Conservation (phyloP, 306 rosid genomes). For the Malus asiatica region DNA sequence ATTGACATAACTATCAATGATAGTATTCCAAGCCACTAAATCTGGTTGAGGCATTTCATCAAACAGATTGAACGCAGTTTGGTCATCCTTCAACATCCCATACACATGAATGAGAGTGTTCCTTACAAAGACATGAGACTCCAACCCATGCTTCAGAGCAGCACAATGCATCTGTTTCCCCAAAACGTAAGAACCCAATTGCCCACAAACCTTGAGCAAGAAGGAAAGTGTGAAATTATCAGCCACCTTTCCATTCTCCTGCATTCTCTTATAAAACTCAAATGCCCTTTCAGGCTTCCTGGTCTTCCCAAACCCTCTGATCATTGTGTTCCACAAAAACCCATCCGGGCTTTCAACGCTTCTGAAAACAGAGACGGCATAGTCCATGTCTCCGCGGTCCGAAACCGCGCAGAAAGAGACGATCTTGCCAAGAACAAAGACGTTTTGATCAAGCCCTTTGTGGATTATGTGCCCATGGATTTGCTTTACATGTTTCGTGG, state of each 20-base stretch:
- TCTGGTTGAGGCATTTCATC: constrained; percentile 46
- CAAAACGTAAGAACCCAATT: constrained; percentile 28
- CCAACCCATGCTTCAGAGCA: constrained; percentile 40
- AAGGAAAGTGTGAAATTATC: constrained; percentile 68
- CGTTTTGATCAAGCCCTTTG: constrained; percentile 39
- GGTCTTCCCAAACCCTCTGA: constrained; percentile 58
- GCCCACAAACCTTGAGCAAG: constrained; percentile 45
- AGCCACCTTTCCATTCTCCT: constrained; percentile 3
- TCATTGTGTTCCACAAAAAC: constrained; percentile 66
- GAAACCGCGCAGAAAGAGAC: constrained; percentile 44
- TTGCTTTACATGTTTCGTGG: constrained; percentile 41
- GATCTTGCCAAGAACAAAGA: constrained; percentile 47
- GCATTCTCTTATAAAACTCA: constrained; percentile 47
- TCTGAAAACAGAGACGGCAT: constrained; percentile 45
- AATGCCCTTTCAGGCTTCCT: constrained; percentile 32
- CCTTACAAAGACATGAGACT: constrained; percentile 46
- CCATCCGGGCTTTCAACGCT: constrained; percentile 46
- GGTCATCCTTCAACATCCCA: constrained; percentile 38
- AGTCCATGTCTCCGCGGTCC: constrained; percentile 33
- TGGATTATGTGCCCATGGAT: constrained; percentile 40
- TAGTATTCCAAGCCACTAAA: constrained; percentile 72
- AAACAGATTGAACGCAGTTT: constrained; percentile 47
- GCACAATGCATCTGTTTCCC: constrained; percentile 52
- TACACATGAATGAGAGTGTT: constrained; percentile 70
- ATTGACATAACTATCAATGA: constrained; percentile 38